phyloP scores from a whole-genome alignment of 495 filamentous ascomycete genomes.

The Talaromyces nanjingensis region DNA sequence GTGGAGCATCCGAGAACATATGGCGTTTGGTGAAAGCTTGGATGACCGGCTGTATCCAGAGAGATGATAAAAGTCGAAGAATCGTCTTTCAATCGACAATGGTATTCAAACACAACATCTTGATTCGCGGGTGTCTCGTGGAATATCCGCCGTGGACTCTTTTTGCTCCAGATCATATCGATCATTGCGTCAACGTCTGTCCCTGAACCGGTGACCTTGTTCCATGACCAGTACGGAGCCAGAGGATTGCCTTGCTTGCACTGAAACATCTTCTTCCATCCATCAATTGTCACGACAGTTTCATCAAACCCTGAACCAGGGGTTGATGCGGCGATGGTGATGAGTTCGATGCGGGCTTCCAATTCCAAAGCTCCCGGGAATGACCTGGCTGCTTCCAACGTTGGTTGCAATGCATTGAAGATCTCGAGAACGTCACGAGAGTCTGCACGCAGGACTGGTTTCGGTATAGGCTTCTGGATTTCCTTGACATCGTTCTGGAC shows the following conservation, averaged over 20 bases:
- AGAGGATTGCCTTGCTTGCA: constrained; percentile 12
- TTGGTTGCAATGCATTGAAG: constrained; percentile 16
- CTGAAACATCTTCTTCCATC: constrained; percentile 23
- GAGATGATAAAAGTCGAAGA: constrained; percentile 36
- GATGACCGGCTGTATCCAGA: constrained; percentile 34
- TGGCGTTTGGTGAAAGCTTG: constrained; percentile 14
- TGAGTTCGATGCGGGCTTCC: constrained; percentile 31
- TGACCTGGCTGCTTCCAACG: constrained; percentile 19
- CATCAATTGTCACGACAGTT: constrained; percentile 10
- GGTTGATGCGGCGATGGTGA: constrained; percentile 3
- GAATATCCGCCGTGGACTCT: constrained; percentile 24
- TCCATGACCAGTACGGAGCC: constrained; percentile 20
- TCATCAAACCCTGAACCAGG: constrained; percentile 15
- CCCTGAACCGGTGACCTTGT: constrained; percentile 28
- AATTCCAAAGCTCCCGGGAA: constrained; percentile 27
- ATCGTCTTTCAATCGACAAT: constrained; percentile 23
- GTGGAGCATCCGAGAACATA: constrained; percentile 24
- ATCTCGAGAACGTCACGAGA: constrained; percentile 12
- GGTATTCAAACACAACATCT: constrained; percentile 45
- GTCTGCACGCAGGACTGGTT: neutral
- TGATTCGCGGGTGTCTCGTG: constrained; percentile 17
- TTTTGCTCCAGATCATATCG: constrained; percentile 20
- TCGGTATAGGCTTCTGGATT: neutral
- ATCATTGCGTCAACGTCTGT: constrained; percentile 33
- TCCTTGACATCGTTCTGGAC: neutral